phyloP scores from a whole-genome alignment of 306 rosid genomes.

The Fragaria ananassa region DNA sequence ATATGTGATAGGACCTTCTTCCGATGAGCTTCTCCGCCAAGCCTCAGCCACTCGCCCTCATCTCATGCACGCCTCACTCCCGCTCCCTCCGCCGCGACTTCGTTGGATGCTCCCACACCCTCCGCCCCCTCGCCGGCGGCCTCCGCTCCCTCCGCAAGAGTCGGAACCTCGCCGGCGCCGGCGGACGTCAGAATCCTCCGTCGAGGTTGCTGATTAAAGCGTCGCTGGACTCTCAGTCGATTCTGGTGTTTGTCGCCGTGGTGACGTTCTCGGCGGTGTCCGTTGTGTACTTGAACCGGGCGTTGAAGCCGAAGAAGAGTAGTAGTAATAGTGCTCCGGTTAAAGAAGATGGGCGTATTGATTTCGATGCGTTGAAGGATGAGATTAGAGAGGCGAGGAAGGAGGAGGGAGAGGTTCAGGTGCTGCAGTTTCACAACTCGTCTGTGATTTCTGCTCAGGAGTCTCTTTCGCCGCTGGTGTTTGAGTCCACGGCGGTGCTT shows the following conservation, averaged over 20 bases:
- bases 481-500: conserved; percentile 42
- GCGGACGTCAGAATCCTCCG: conserved; percentile 28
- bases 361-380: conserved; percentile 45
- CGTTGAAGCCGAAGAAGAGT: conserved; percentile 39
- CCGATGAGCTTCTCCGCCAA: conserved; percentile 46
- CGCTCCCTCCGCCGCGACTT: conserved; percentile 48
- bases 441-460: conserved; percentile 43
- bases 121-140: conserved; percentile 37
- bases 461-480: conserved; percentile 37
- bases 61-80: conserved; percentile 33
- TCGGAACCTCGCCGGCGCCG: neutral
- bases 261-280: conserved; percentile 75
- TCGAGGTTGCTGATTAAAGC: conserved; percentile 57
- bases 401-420: conserved; percentile 36
- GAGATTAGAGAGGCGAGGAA: conserved; percentile 35
- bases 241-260: conserved; percentile 46
- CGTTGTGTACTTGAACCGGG: conserved; percentile 40
- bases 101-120: conserved; percentile 51
- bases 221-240: conserved; percentile 45
- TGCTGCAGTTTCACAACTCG: conserved; percentile 46
- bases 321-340: neutral
- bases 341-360: conserved; percentile 31
- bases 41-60: conserved; percentile 36
- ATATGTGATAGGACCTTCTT: conserved; percentile 15
- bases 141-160: conserved; percentile 38